Evolutionary conservation across 352 stramenopile genomes (phyloP).

Genomic region (Plasmopara muralis): DNA sequence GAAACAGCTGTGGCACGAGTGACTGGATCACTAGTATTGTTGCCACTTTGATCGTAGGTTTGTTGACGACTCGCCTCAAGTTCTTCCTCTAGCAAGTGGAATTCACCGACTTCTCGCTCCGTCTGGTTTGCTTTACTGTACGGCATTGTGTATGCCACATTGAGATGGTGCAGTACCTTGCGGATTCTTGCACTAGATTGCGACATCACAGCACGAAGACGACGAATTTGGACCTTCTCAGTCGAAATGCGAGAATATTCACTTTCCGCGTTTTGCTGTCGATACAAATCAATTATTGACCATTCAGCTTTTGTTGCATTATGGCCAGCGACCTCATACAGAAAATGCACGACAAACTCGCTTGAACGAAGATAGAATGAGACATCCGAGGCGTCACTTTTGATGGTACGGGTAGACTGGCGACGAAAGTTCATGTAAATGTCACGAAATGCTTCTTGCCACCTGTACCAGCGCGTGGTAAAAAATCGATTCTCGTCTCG

Average conservation of each 20-base stretch:
- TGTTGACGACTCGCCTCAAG: slow-evolving; percentile 17
- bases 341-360: slow-evolving; percentile 60
- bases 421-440: slow-evolving; percentile 59
- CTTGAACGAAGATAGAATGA: slow-evolving; percentile 57
- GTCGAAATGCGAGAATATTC: neutral
- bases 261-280: slow-evolving; percentile 18
- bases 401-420: neutral
- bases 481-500: slow-evolving; percentile 61
- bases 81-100: slow-evolving; percentile 45
- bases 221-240: slow-evolving; percentile 6
- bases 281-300: slow-evolving; percentile 37
- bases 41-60: slow-evolving; percentile 13
- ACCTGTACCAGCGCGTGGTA: slow-evolving; percentile 42
- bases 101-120: slow-evolving; percentile 37
- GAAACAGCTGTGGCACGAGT: slow-evolving; percentile 7
- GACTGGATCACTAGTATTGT: slow-evolving; percentile 10
- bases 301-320: neutral
- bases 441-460: slow-evolving; percentile 63
- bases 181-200: slow-evolving; percentile 57
- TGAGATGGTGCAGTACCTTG: slow-evolving; percentile 58
- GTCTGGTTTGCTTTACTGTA: slow-evolving; percentile 41
- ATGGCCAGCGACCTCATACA: slow-evolving; percentile 14
- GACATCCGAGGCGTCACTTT: neutral
- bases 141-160: slow-evolving; percentile 48
- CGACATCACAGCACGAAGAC: slow-evolving; percentile 52